phyloP scores from a whole-genome alignment of 2,329 filamentous ascomycete species.

The Fusarium sp. region DNA sequence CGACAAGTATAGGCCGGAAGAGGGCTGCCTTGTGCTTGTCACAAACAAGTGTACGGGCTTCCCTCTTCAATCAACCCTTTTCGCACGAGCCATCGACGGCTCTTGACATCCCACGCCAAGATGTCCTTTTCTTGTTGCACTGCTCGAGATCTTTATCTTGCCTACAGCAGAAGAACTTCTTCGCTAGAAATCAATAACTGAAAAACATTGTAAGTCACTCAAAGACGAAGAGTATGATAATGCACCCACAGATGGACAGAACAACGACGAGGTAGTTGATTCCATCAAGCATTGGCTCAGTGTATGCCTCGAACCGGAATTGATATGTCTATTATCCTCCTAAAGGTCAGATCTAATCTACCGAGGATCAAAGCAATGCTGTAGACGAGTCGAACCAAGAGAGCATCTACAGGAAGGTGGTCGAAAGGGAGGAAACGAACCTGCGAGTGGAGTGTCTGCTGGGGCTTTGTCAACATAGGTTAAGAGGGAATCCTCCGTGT shows the following conservation, averaged over 20 bases:
- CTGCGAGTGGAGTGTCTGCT: no score
- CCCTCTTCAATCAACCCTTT: no score
- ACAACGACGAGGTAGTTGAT: neutral
- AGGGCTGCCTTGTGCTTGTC: no score
- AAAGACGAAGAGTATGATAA: conserved; percentile 40
- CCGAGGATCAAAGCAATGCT: neutral
- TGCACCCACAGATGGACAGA: neutral
- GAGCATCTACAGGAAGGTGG: conserved; percentile 18
- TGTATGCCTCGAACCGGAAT: conserved; percentile 28
- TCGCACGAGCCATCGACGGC: no score
- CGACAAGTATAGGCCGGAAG: no score
- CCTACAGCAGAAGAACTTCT: conserved; percentile 63
- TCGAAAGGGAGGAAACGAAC: no score
- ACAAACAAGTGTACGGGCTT: no score
- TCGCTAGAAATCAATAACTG: conserved; percentile 67
- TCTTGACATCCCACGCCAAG: no score
- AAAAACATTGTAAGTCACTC: conserved; percentile 69
- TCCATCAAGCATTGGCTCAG: conserved; percentile 35
- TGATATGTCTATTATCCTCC: conserved; percentile 41
- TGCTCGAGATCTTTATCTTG: no score
- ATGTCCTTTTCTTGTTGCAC: no score
- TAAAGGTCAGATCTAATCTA: conserved; percentile 17
- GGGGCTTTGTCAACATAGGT: no score
- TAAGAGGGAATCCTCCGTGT: no score
- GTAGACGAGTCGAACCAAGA: conserved; percentile 14